Percentiles rank a stretch among this genome's conserved stretches.
These are phyloP conservation scores for Anthracocystis panici-leucophaei DNA, from an alignment of 1,284 basidiomycete genomes.

Conservation along the genomic window DNA sequence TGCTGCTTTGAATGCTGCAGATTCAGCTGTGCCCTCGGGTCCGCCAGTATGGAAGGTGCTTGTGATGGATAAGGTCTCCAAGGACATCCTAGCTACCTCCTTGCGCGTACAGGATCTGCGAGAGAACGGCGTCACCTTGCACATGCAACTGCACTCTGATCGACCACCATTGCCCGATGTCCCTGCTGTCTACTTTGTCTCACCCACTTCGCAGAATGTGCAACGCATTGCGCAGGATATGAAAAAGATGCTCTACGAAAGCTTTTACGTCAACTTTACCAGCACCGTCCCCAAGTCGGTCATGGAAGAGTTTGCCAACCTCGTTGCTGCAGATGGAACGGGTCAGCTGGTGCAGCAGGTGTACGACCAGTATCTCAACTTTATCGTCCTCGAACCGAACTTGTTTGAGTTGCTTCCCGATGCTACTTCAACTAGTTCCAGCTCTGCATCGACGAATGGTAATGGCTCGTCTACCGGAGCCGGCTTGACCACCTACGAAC, in stretches of 20 bases:
- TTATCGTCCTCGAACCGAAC: slow-evolving; percentile 92
- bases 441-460: slow-evolving; percentile 24
- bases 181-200: slow-evolving; percentile 96
- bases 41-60: slow-evolving; percentile 97
- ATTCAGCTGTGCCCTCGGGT: slow-evolving; percentile 66
- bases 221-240: slow-evolving; percentile 76
- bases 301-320: slow-evolving; percentile 91
- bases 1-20: not conserved
- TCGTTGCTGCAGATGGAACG: slow-evolving; percentile 85
- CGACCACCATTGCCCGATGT: slow-evolving; percentile 93
- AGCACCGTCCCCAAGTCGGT: slow-evolving; percentile 87
- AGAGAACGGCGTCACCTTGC: slow-evolving; percentile 94
- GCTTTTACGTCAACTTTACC: slow-evolving; percentile 94
- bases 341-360: slow-evolving; percentile 74
- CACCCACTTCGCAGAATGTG: slow-evolving; percentile 88
- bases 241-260: slow-evolving; percentile 87
- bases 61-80: slow-evolving; percentile 92
- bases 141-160: slow-evolving; percentile 90
- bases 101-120: slow-evolving; percentile 94
- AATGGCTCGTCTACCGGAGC: slow-evolving; percentile 33
- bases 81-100: slow-evolving; percentile 94
- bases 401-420: slow-evolving; percentile 88
- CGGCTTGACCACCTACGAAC: slow-evolving; percentile 76
- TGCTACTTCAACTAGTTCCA: slow-evolving; percentile 51
- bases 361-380: slow-evolving; percentile 87